phyloP scores from a whole-genome alignment of 1,139 yeast genomes.

The Debaryomyces psychrophilus region DNA sequence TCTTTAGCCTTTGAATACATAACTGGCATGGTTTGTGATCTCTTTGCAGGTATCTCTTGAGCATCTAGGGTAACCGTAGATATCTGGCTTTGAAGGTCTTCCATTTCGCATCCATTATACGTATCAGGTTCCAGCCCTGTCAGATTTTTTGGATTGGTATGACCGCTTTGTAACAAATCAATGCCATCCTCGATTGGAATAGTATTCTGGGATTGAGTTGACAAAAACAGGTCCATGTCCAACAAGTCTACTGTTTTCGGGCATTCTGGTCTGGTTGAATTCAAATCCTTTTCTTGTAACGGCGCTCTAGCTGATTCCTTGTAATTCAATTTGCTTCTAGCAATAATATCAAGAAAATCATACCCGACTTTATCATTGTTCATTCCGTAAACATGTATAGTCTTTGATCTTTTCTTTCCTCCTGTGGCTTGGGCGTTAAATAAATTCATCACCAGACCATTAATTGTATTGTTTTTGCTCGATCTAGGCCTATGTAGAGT shows the following conservation, averaged over 20 bases:
- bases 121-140: slow-evolving; percentile 1
- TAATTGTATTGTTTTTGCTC: not conserved
- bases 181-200: slow-evolving; percentile 7
- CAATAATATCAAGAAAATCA: slow-evolving; percentile 15
- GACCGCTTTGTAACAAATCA: not conserved
- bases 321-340: slow-evolving; percentile 7
- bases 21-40: not conserved
- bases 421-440: slow-evolving; percentile 2
- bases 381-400: slow-evolving; percentile 14
- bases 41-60: not conserved
- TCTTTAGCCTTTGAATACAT: not conserved
- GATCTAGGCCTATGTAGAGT: slow-evolving; percentile 10
- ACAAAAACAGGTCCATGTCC: slow-evolving; percentile 11
- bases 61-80: slow-evolving; percentile 5
- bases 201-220: slow-evolving; percentile 11
- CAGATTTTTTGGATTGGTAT: not conserved
- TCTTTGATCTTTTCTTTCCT: slow-evolving; percentile 7
- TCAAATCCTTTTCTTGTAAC: slow-evolving; percentile 4
- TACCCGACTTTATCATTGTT: not conserved
- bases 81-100: slow-evolving; percentile 7
- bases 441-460: slow-evolving; percentile 8
- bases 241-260: slow-evolving; percentile 9
- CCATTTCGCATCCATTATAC: slow-evolving; percentile 1
- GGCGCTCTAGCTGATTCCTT: not conserved
- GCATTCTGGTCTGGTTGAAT: not conserved